Evolutionary conservation across 176 grass and related monocot genomes (phyloP), one percentile per base, ranked within the genome.

Genomic region (Saccharum officinarum): DNA sequence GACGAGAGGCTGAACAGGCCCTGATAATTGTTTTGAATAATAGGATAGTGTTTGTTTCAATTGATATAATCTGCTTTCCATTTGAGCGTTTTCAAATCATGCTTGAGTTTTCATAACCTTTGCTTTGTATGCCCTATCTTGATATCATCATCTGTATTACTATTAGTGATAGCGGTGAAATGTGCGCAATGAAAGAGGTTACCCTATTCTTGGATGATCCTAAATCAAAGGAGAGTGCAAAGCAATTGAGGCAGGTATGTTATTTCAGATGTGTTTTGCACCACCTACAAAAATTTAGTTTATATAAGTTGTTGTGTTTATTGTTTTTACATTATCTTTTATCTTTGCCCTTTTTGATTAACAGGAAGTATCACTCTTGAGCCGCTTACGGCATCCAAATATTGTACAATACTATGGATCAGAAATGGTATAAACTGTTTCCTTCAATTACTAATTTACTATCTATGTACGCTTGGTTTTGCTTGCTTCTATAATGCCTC

Each of bases 151-250:
- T 85, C 26, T 73, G n/a, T 87, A 77, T 38, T 62, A 60, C 57
- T 60, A 62, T 62, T 62, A 96, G 97, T 86, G 97, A 99, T 81
- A 96, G 94, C 86, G 93, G 97, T 71, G 93, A 99, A 88, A 99
- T 99, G 97, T 99, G 97, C 86, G 97, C 97, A 76, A 99, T 99
- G 93, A 99, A 99, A 85, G 97, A 99, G 86, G 97, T 99, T 69
- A 99, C 93, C 25, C 88, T 99, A 75, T 96, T 99, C 84, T 84
- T 40, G 80, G 97, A 99, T 92, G 97, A 99, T 91, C 68, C 94
- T 49, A 99, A 99, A 87, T 99, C 97, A 64, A 96, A 91, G 78
- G 97, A 99, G 91, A 96, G 97, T 80, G 90, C 92, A 84, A 99
- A 92, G 61, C 97, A 96, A 69, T 91, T 99, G 82, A 83, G 90